These are phyloP conservation scores for Geum urbanum DNA, from an alignment of 306 rosid species.

Conservation along the genomic window DNA sequence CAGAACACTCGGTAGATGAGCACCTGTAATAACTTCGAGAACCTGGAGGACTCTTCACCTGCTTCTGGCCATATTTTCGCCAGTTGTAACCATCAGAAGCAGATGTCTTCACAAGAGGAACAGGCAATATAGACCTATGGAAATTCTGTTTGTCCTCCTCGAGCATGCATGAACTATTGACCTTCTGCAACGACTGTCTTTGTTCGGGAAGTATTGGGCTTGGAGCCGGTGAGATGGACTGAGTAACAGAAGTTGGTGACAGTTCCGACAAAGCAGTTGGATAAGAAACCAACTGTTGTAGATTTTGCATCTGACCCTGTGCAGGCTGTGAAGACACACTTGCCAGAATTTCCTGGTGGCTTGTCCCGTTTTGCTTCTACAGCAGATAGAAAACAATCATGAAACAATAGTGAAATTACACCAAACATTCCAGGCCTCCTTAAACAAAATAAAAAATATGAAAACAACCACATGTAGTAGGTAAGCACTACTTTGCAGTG, in stretches of 20 bases:
- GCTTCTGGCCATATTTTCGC: conserved; percentile 99
- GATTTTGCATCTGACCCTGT: conserved; percentile 42
- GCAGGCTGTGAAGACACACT: conserved; percentile 32
- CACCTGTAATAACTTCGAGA: conserved; percentile 93
- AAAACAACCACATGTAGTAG: not conserved
- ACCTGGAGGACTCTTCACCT: conserved; percentile 92
- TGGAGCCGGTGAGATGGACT: conserved; percentile 52
- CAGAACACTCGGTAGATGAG: conserved; percentile 62
- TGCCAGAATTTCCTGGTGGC: conserved; percentile 34
- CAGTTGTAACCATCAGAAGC: conserved; percentile 92
- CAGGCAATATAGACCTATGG: conserved; percentile 38
- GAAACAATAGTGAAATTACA: not conserved
- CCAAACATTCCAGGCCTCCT: not conserved
- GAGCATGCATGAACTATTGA: conserved; percentile 17
- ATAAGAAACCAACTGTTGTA: conserved; percentile 36
- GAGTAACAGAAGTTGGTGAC: conserved; percentile 77
- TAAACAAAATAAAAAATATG: not conserved
- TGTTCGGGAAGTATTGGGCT: conserved; percentile 42
- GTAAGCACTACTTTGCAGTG: not conserved
- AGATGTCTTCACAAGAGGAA: conserved; percentile 49
- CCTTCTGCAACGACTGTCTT: conserved; percentile 33
- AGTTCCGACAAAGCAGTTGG: conserved; percentile 41
- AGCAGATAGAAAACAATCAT: conserved; percentile 7
- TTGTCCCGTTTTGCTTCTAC: conserved; percentile 47
- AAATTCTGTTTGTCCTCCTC: conserved; percentile 36